These are phyloP conservation scores for Flaveria floridana DNA, from an alignment of 140 eudicot species.

Conservation along the genomic window DNA sequence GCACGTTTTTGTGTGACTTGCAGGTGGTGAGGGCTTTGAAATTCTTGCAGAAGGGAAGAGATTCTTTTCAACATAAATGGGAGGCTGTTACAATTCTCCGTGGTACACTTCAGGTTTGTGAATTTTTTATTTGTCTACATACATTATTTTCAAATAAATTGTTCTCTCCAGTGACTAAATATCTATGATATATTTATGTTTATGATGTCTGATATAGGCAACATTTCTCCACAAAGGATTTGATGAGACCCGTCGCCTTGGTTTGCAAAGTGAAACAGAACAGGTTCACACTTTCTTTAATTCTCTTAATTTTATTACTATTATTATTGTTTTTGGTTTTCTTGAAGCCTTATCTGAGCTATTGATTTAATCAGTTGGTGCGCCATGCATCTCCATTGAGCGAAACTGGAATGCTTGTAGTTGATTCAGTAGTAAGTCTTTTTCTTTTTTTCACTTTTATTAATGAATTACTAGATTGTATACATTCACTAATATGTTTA, in stretches of 20 bases:
- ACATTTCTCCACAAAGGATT: conserved; percentile 96
- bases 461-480: conserved; percentile 12
- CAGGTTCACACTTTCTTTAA: conserved; percentile 45
- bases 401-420: conserved; percentile 99
- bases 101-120: conserved; percentile 98
- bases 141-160: background rate
- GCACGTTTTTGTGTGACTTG: conserved; percentile 16
- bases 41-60: conserved; percentile 75
- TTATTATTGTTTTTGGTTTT: background rate
- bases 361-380: conserved; percentile 58
- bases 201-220: conserved; percentile 46
- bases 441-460: background rate
- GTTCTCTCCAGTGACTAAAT: too few relatives aligned
- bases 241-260: conserved; percentile 97
- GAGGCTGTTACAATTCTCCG: conserved; percentile 85
- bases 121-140: conserved; percentile 14
- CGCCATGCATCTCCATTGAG: conserved; percentile 84
- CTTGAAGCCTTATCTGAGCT: conserved; percentile 24
- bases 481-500: conserved; percentile 3
- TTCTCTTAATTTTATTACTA: background rate
- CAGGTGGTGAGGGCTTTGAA: conserved; percentile 96
- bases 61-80: conserved; percentile 64
- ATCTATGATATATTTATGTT: background rate
- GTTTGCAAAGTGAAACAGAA: conserved; percentile 78
- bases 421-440: conserved; percentile 81